phyloP scores from a whole-genome alignment of 495 filamentous ascomycete species.

The Wilcoxina mikolae region DNA sequence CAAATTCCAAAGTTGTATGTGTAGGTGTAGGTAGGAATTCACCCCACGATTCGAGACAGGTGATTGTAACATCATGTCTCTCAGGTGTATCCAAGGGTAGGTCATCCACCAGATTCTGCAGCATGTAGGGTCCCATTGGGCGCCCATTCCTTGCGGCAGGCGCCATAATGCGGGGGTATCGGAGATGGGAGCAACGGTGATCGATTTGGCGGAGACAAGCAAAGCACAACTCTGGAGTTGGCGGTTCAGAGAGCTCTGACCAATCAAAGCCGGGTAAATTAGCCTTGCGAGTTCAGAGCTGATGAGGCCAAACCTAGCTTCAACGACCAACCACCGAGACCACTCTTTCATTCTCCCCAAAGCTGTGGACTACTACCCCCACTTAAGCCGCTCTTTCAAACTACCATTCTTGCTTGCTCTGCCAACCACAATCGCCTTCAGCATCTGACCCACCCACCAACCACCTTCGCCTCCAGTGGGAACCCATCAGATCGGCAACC shows the following conservation, averaged over 20 bases:
- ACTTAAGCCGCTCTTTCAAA: neutral
- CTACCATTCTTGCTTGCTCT: neutral
- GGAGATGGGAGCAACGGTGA: neutral
- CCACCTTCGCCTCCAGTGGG: too few relatives aligned
- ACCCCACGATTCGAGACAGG: constrained; percentile 24
- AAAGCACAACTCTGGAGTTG: too few relatives aligned
- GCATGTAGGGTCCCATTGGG: constrained; percentile 25
- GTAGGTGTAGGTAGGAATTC: neutral
- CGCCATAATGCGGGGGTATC: neutral
- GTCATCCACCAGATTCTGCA: constrained; percentile 24
- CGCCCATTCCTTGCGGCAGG: neutral
- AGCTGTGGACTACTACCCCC: neutral
- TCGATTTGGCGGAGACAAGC: neutral
- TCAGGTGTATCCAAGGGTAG: constrained; percentile 26
- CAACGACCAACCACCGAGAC: too few relatives aligned
- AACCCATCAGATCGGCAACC: too few relatives aligned
- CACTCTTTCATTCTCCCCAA: too few relatives aligned
- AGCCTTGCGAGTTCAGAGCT: neutral
- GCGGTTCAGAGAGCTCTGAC: neutral
- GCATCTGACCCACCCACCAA: too few relatives aligned
- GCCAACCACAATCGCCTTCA: too few relatives aligned
- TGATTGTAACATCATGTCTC: constrained; percentile 19
- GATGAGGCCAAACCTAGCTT: neutral
- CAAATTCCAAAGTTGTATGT: neutral
- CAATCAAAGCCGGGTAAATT: neutral